phyloP scores from a whole-genome alignment of 2,329 filamentous ascomycete species.

The Aspergillus ruber region DNA sequence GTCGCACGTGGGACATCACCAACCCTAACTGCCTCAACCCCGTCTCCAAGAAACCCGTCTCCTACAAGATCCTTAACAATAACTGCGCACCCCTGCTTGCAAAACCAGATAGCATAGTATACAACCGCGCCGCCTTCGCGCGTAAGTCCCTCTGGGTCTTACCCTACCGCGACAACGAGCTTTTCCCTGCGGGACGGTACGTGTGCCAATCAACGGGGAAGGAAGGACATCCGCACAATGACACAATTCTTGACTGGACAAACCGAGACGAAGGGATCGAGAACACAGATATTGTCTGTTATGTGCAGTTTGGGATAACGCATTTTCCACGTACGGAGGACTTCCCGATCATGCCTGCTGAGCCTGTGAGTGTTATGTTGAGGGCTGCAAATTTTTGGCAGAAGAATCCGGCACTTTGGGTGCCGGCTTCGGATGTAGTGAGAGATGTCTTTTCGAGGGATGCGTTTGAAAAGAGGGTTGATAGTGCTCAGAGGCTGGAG shows the following conservation, averaged over 20 bases:
- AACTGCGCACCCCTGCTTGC: conserved; percentile 34
- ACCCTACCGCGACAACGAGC: conserved; percentile 51
- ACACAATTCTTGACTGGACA: conserved; percentile 37
- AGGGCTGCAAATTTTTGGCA: conserved; percentile 55
- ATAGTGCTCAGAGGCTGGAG: neutral
- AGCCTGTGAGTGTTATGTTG: conserved; percentile 51
- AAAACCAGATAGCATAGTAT: conserved; percentile 49
- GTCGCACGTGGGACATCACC: conserved; percentile 24
- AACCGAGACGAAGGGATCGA: conserved; percentile 46
- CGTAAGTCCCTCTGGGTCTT: conserved; percentile 55
- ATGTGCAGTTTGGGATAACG: conserved; percentile 53
- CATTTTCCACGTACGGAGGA: conserved; percentile 48
- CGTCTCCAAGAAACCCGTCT: conserved; percentile 18
- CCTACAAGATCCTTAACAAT: conserved; percentile 23
- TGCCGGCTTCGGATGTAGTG: conserved; percentile 33
- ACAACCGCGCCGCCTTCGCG: conserved; percentile 54
- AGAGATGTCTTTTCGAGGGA: neutral
- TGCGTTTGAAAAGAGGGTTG: neutral
- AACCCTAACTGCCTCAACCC: conserved; percentile 19
- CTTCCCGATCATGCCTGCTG: conserved; percentile 54
- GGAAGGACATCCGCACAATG: conserved; percentile 33
- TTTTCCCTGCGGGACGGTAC: conserved; percentile 55
- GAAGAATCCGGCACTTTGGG: conserved; percentile 54
- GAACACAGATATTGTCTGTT: conserved; percentile 52
- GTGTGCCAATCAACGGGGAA: conserved; percentile 51